phyloP scores from a whole-genome alignment of 2,329 filamentous ascomycete species.

The Paramyrothecium sp. region DNA sequence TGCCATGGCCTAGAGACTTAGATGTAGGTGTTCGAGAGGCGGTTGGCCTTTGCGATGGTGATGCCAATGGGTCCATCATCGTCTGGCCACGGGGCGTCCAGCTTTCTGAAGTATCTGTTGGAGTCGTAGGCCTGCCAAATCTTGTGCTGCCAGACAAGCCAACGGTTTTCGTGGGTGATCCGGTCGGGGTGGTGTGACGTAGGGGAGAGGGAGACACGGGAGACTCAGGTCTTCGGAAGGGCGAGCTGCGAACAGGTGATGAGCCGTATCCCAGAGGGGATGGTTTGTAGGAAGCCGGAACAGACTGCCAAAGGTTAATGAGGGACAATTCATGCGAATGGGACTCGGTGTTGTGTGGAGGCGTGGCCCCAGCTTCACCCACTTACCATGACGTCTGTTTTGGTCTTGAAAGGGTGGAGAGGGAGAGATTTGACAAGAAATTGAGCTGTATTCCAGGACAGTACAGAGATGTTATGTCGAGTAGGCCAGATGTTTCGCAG shows the following conservation, averaged over 20 bases:
- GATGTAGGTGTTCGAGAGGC: constrained; percentile 26
- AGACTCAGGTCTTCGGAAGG: constrained; percentile 61
- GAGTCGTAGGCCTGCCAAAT: constrained; percentile 40
- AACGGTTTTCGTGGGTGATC: constrained; percentile 54
- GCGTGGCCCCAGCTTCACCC: background rate
- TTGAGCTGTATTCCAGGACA: too few relatives aligned
- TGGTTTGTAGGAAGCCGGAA: constrained; percentile 62
- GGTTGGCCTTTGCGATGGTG: constrained; percentile 29
- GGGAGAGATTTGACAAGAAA: too few relatives aligned
- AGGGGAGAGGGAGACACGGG: constrained; percentile 65
- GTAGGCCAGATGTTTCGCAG: background rate
- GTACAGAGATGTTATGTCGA: background rate
- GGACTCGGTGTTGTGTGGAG: background rate
- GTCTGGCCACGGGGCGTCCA: constrained; percentile 34
- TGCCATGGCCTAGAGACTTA: constrained; percentile 41
- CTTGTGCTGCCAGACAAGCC: constrained; percentile 20
- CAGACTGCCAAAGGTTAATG: constrained; percentile 43
- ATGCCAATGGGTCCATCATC: constrained; percentile 32
- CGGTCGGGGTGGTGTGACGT: constrained; percentile 62
- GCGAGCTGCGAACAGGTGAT: constrained; percentile 57
- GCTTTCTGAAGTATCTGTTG: constrained; percentile 33
- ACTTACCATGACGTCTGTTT: constrained; percentile 2
- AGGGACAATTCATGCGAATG: background rate
- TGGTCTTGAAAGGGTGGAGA: background rate
- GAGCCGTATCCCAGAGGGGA: constrained; percentile 72